A percentile compares a stretch with the other conserved stretches of the same genome.
Conservation (phyloP, 306 rosid genomes). For the Quercus mongolica region DNA sequence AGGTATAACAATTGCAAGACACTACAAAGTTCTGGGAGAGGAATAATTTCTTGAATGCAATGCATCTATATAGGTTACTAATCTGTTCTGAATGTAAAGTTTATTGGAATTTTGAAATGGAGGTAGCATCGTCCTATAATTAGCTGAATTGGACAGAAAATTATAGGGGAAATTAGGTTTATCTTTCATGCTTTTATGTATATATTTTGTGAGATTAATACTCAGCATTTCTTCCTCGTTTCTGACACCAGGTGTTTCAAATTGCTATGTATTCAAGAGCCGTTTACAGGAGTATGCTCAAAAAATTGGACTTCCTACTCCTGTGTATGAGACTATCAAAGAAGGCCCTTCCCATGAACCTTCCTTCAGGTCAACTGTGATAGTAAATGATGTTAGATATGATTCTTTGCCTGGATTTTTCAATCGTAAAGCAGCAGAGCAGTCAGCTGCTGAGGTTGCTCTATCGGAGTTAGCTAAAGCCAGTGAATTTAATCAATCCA, state of each 20-base stretch:
- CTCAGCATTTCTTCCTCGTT: neutral
- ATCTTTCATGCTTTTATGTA: neutral
- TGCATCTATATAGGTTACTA: neutral
- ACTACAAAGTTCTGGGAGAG: no score
- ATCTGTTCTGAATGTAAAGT: neutral
- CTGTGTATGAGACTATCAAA: conserved; percentile 85
- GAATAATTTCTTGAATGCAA: neutral
- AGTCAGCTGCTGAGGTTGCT: conserved; percentile 96
- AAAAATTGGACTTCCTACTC: conserved; percentile 70
- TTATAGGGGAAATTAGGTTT: neutral
- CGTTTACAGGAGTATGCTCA: conserved; percentile 93
- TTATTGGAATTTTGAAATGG: neutral
- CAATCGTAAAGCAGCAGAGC: conserved; percentile 90
- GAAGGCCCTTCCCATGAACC: conserved; percentile 96
- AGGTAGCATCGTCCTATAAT: neutral
- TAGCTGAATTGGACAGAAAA: neutral
- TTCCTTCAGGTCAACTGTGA: conserved; percentile 68
- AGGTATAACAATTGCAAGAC: no score
- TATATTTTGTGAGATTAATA: neutral
- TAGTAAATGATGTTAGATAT: conserved; percentile 54
- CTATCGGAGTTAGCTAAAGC: conserved; percentile 66
- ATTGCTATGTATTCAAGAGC: conserved; percentile 91
- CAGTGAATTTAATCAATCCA: conserved; percentile 46
- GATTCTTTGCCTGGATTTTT: conserved; percentile 74
- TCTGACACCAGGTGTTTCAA: conserved; percentile 63